Base-by-base conservation (phyloP, 805 yeast species). In the Torulaspora indica region DNA sequence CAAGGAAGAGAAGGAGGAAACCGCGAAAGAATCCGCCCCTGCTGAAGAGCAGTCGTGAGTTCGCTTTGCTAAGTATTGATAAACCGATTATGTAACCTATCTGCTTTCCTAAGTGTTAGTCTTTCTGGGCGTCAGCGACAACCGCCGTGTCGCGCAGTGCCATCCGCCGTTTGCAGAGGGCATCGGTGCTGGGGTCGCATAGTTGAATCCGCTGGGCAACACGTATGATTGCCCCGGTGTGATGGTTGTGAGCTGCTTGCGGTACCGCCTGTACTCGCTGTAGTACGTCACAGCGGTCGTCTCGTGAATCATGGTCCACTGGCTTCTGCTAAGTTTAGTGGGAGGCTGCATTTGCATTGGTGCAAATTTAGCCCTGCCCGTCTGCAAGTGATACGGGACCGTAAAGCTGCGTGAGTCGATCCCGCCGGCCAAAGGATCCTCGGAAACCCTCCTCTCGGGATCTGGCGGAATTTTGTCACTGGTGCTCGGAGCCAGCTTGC, bases 331-430 rank as follows among this genome's bases (percentile, higher is more conserved):
- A 34, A 87, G 77, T 7, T 67, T 69, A 1, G 84, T 57, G 3
- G 85, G 85, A 5, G 97, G 97, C 64, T 87, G 95, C 35, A 71
- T 60, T 67, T 90, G 97, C 95, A 87, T 87, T 39, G 96, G 96
- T 1, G 97, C 97, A 64, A 68, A 86, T 53, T 85, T 78, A 6
- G 84, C 78, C 13, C 52, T 60, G 13, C 95, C 95, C 1, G 87
- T 82, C 68, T 90, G 97, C 52, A 56, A 52, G 4, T 82, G 74
- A 65, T 89, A 91, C 1, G 95, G 76, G 4, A 88, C 70, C 2
- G 79, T 57, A 59, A 82, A 82, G 6, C 88, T 80, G 8, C 64
- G 68, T 0, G 79, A 66, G 29, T 69, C 52, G 29, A 58, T 49
- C 3, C 49, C 47, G 10, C 48, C 52, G 15, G 47, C 45, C 6